Conservation (phyloP, 2,329 filamentous ascomycete species). For the Hymenoscyphus salicellus region DNA sequence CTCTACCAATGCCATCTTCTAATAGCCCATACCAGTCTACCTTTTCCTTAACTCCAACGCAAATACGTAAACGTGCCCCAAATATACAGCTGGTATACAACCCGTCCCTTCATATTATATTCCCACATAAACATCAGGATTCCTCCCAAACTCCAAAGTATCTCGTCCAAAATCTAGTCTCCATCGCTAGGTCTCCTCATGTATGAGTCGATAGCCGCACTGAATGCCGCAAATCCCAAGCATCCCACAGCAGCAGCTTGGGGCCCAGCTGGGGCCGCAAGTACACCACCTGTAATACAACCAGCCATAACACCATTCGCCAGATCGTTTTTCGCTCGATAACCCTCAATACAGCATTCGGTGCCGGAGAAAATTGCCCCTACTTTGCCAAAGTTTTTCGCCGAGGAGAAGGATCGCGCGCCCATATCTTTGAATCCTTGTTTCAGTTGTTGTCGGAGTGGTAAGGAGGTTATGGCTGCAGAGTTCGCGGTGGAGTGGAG, state of each 20-base stretch:
- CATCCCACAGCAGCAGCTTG: slow-evolving; percentile 86
- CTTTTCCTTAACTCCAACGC: neutral
- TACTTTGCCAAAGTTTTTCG: slow-evolving; percentile 93
- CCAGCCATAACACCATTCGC: slow-evolving; percentile 83
- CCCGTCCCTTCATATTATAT: neutral
- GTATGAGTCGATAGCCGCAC: slow-evolving; percentile 85
- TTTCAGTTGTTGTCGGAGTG: slow-evolving; percentile 78
- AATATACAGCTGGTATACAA: slow-evolving; percentile 4
- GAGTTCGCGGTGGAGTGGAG: slow-evolving; percentile 48
- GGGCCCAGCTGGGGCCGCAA: slow-evolving; percentile 83
- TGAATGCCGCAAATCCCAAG: slow-evolving; percentile 90
- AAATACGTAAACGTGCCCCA: neutral
- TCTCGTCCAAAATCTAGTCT: slow-evolving; percentile 26
- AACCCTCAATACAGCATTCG: slow-evolving; percentile 92
- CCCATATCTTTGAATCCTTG: slow-evolving; percentile 96
- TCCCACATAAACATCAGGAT: neutral
- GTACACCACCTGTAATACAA: slow-evolving; percentile 83
- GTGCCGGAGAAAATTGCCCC: slow-evolving; percentile 88
- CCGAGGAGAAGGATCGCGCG: slow-evolving; percentile 71
- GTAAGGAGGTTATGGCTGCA: slow-evolving; percentile 58
- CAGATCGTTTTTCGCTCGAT: slow-evolving; percentile 90
- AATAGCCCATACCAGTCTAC: neutral
- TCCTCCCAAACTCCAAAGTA: neutral
- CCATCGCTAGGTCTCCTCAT: slow-evolving; percentile 75
- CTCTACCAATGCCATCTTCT: neutral